Evolutionary conservation across 441 rosid genomes (phyloP), one percentile per base, ranked within the genome.

Genomic region (Rhodomyrtus psidioides): DNA sequence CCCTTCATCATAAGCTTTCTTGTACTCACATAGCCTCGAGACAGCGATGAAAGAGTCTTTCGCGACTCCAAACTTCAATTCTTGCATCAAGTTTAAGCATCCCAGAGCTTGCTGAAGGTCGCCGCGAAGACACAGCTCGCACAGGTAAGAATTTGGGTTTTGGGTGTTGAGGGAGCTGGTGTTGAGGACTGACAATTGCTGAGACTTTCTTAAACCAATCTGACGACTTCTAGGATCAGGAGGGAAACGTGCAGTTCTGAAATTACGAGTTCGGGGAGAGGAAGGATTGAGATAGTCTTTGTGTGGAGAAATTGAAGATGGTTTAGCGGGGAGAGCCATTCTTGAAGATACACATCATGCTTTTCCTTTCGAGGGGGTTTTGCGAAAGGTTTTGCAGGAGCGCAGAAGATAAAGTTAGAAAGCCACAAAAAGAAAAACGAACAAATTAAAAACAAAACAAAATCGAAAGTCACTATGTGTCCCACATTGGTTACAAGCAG

Each of bases 1-100:
- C 12, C 98, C 98, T 83, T 92, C 95, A 12, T 89, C 91, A 5
- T 87, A 88, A 10, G 93, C 97, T 90, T 94, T 91, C 89, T 87
- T 93, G 92, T 92, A 86, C 91, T 96, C 97, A 85, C 98, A 97
- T 27, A 96, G 91, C 88, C 90, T 88, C 44, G 91, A 91, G 91
- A 96, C 85, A 85, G 93, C 93, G 86, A 94, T 85, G 70, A 91
- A 93, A 55, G 88, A 87, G 60, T 94, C 95, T 85, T 97, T 98
- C 82, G 95, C 95, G 15, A 96, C 93, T 1, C 79, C 59, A 89
- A 91, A 82, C 49, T 89, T 89, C 83, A 87, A 74, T 75, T 91
- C 93, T 84, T 89, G 93, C 98, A 97, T 93, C 23, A 94, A 95
- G 27, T 87, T 84, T 6, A 96, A 86, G 89, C 91, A 92, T 65